Evolutionary conservation across 371 early-diverging fungal species (phyloP), one percentile per base, ranked within the genome.

Genomic region (Rhizopus microsporus): DNA sequence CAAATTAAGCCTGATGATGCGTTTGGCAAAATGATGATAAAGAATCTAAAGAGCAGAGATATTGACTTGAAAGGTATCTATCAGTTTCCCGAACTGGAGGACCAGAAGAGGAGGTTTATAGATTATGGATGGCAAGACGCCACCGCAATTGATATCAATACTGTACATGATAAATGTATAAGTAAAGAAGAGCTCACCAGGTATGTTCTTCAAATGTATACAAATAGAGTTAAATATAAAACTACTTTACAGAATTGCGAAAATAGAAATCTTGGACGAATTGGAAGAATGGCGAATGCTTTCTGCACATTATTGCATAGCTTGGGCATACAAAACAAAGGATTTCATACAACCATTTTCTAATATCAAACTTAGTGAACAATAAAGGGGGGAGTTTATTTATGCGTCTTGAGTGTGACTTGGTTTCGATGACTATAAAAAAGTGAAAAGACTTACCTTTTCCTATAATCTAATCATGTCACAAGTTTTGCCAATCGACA

Each of bases 11-110:
- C 98, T 0, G 69, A 86, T 43, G 96, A 98, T 68, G 77, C 91
- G 0, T 98, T 98, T 80, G 98, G 98, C 0, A 69, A 81, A 48
- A 86, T 88, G 77, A 98, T 98, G 98, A 70, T 96, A 8, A 80
- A 83, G 23, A 96, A 96, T 54, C 71, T 97, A 30, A 77, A 83
- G 82, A 64, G 68, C 38, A 79, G 93, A 5, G 71, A 81, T 44
- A 89, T 92, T 46, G 87, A 88, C 40, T 66, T 94, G 23, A 87
- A 83, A 23, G 92, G 93, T 0, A 78, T 92, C 10, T 76, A 86
- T 31, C 86, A 87, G 2, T 92, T 83, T 56, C 94, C 93, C 0
- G 83, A 84, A 4, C 60, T 94, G 16, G 78, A 82, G 23, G 72
- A 81, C 40, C 94, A 94, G 55, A 69, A 77, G 15, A 60, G 75